Conservation (phyloP, 805 yeast genomes). For the Lipomyces mesembrius region DNA sequence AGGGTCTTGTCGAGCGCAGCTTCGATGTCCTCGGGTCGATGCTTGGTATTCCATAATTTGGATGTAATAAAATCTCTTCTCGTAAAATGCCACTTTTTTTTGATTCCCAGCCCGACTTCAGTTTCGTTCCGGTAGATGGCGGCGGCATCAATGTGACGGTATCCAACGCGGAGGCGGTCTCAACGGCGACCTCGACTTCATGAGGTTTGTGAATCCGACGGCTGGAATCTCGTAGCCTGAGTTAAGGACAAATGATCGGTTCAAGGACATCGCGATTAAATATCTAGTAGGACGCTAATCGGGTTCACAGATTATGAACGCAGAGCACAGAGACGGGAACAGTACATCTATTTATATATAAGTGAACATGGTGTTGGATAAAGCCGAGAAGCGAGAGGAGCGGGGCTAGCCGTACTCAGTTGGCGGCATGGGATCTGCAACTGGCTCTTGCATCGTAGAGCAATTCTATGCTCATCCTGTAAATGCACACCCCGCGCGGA, state of each 20-base stretch:
- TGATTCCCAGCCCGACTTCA: conserved; percentile 64
- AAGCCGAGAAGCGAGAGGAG: too few relatives aligned
- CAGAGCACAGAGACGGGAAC: not conserved
- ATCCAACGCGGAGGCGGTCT: conserved; percentile 68
- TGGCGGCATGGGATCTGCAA: too few relatives aligned
- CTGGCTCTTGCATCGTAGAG: too few relatives aligned
- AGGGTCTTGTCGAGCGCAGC: conserved; percentile 65
- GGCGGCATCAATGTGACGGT: conserved; percentile 78
- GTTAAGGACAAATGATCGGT: conserved; percentile 51
- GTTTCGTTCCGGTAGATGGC: conserved; percentile 68
- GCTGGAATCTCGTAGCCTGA: conserved; percentile 68
- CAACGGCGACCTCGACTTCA: conserved; percentile 57
- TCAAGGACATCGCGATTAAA: not conserved
- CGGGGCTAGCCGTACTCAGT: too few relatives aligned
- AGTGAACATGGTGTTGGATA: too few relatives aligned
- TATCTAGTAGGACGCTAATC: not conserved
- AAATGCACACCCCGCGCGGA: too few relatives aligned
- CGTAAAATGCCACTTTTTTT: conserved; percentile 56
- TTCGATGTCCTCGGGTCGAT: conserved; percentile 44
- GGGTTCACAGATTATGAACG: not conserved
- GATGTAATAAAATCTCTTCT: conserved; percentile 50
- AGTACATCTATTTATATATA: not conserved
- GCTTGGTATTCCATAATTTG: conserved; percentile 49
- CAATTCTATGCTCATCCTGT: too few relatives aligned
- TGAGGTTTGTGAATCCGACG: conserved; percentile 63